Conservation (phyloP, 2,329 filamentous ascomycete species). For the Grosmannia huntii region DNA sequence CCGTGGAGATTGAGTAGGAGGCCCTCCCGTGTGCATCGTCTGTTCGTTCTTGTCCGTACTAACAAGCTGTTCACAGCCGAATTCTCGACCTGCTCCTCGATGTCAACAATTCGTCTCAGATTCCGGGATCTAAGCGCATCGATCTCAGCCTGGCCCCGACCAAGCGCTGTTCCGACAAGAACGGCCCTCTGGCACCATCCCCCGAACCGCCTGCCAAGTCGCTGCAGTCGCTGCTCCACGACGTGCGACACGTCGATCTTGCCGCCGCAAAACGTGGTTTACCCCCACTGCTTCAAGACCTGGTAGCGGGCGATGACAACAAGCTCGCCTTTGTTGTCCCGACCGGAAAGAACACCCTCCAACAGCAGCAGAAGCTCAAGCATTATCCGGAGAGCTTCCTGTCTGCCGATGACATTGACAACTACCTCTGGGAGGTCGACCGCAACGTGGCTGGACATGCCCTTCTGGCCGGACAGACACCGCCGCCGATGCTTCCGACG, state of each 20-base stretch:
- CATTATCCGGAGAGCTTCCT: conserved; percentile 51
- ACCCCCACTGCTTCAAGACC: conserved; percentile 40
- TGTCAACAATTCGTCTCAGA: conserved; percentile 71
- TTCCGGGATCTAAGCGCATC: conserved; percentile 62
- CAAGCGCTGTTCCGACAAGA: conserved; percentile 61
- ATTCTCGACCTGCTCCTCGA: conserved; percentile 80
- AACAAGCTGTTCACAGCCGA: conserved; percentile 43
- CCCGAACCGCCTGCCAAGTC: conserved; percentile 34
- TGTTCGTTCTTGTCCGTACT: neutral
- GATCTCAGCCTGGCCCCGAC: conserved; percentile 45
- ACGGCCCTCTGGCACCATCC: conserved; percentile 71
- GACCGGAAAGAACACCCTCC: conserved; percentile 20
- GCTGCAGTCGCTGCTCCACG: conserved; percentile 34
- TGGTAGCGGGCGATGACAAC: conserved; percentile 26
- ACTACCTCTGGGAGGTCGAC: conserved; percentile 58
- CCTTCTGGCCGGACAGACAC: conserved; percentile 17
- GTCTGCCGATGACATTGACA: conserved; percentile 57
- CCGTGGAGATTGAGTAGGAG: conserved; percentile 82
- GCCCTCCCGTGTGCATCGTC: neutral
- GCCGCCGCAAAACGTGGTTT: conserved; percentile 48
- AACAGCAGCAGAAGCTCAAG: neutral
- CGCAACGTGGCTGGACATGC: conserved; percentile 29
- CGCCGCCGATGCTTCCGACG: conserved; percentile 27
- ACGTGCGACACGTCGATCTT: conserved; percentile 39
- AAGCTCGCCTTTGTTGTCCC: conserved; percentile 11